Evolutionary conservation across 805 yeast species (phyloP).

Genomic region (Candida tallmaniae): DNA sequence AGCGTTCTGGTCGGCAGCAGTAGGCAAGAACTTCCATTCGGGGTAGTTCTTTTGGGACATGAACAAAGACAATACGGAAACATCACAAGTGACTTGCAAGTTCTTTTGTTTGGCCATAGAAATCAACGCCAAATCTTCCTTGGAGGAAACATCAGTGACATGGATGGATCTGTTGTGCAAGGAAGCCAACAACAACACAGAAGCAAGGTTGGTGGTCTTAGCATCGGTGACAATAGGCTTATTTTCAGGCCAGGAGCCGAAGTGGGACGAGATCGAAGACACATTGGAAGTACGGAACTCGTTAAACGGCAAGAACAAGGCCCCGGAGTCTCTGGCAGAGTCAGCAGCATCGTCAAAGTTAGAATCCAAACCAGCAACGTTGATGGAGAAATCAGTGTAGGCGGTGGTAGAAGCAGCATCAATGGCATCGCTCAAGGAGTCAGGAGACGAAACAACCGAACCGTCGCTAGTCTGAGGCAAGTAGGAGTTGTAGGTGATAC

Average conservation of each 20-base stretch:
- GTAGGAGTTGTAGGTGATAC: constrained; percentile 82
- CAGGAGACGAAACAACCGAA: constrained; percentile 57
- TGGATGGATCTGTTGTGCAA: constrained; percentile 82
- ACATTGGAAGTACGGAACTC: constrained; percentile 66
- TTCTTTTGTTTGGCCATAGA: constrained; percentile 81
- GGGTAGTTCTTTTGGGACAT: constrained; percentile 68
- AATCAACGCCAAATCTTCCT: constrained; percentile 79
- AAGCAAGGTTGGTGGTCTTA: constrained; percentile 86
- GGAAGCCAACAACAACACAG: constrained; percentile 83
- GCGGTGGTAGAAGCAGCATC: constrained; percentile 57
- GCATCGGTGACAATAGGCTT: constrained; percentile 93
- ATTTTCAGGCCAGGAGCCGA: constrained; percentile 75
- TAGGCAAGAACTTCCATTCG: constrained; percentile 69
- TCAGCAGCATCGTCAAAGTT: constrained; percentile 61
- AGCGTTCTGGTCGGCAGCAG: constrained; percentile 72
- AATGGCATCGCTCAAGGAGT: constrained; percentile 61
- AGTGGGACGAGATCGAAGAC: constrained; percentile 73
- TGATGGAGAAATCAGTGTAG: constrained; percentile 76
- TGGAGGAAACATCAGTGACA: constrained; percentile 77
- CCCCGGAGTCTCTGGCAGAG: constrained; percentile 64
- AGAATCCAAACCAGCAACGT: constrained; percentile 75
- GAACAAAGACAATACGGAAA: constrained; percentile 74
- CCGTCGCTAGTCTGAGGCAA: constrained; percentile 69
- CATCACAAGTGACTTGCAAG: constrained; percentile 85
- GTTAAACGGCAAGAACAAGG: constrained; percentile 77